Evolutionary conservation across 148 eudicot species (phyloP).

Genomic region (Agrostemma githago): DNA sequence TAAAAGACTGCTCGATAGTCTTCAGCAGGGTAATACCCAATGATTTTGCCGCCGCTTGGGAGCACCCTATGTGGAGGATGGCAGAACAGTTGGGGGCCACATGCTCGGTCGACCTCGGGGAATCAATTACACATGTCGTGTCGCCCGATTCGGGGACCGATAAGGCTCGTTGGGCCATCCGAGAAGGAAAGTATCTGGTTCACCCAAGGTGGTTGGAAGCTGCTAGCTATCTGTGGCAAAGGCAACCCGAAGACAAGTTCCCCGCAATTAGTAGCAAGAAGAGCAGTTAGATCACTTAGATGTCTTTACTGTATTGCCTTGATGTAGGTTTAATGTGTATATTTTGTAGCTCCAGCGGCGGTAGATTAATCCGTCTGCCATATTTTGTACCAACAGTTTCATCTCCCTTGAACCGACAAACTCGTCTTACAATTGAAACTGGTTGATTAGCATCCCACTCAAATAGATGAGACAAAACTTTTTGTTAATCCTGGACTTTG

Average conservation of each 20-base stretch:
- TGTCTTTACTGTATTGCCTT: neutral
- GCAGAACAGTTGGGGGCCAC: conserved; percentile 76
- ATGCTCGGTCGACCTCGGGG: conserved; percentile 45
- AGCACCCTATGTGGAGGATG: conserved; percentile 62
- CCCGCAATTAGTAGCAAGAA: conserved; percentile 28
- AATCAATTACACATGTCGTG: conserved; percentile 63
- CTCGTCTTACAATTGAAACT: too few species aligned
- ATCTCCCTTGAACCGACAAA: too few species aligned
- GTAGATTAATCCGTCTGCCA: neutral
- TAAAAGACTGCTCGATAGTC: conserved; percentile 58
- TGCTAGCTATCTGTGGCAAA: conserved; percentile 52
- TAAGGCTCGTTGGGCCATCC: conserved; percentile 70
- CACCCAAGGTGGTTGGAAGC: conserved; percentile 75
- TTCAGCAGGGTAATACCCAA: conserved; percentile 63
- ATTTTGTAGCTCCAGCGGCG: conserved; percentile 10
- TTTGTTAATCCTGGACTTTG: too few species aligned
- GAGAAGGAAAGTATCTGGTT: conserved; percentile 59
- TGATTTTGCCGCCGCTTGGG: conserved; percentile 36
- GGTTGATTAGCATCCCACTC: too few species aligned
- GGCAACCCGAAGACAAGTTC: conserved; percentile 66
- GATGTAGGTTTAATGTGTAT: conserved; percentile 1
- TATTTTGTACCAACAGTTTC: neutral
- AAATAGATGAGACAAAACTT: too few species aligned
- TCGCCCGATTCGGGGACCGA: conserved; percentile 59
- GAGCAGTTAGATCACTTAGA: neutral